These are phyloP conservation scores for Hypoxylon fuscum DNA, from an alignment of 495 filamentous ascomycete species.

Conservation along the genomic window DNA sequence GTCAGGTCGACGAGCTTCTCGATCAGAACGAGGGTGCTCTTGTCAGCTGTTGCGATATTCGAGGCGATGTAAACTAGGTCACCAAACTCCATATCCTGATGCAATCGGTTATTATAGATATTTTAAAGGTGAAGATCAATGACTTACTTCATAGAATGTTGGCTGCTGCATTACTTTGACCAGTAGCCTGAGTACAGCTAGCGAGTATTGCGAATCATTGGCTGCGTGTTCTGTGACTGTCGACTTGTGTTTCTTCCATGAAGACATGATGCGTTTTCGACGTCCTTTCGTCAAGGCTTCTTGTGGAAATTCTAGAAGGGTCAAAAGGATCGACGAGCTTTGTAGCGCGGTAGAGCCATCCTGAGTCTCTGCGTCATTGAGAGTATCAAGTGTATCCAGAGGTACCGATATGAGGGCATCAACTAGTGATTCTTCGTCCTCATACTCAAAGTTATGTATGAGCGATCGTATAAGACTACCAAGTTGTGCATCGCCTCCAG, in stretches of 20 bases:
- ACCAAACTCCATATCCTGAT: conserved; percentile 49
- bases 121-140: neutral
- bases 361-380: conserved; percentile 23
- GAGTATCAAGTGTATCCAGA: conserved; percentile 34
- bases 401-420: conserved; percentile 39
- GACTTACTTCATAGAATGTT: conserved; percentile 58
- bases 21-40: conserved; percentile 14
- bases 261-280: conserved; percentile 50
- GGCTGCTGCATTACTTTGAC: conserved; percentile 57
- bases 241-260: conserved; percentile 42
- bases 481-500: conserved; percentile 7
- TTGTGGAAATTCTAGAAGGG: conserved; percentile 30
- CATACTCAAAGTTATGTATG: conserved; percentile 36
- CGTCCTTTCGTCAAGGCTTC: conserved; percentile 46
- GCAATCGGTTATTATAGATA: conserved; percentile 15
- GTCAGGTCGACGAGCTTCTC: conserved; percentile 40
- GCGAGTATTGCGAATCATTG: conserved; percentile 29
- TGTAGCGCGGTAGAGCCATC: conserved; percentile 39
- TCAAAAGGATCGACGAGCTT: conserved; percentile 21
- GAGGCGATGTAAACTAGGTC: conserved; percentile 46
- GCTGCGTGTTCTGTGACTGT: conserved; percentile 23
- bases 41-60: conserved; percentile 22
- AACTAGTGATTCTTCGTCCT: conserved; percentile 42
- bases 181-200: conserved; percentile 53
- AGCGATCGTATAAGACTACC: conserved; percentile 23